Percentiles rank a stretch among this genome's conserved stretches.
These are phyloP conservation scores for Blastomyces percursus DNA, from an alignment of 2,329 filamentous ascomycete species.

Conservation along the genomic window DNA sequence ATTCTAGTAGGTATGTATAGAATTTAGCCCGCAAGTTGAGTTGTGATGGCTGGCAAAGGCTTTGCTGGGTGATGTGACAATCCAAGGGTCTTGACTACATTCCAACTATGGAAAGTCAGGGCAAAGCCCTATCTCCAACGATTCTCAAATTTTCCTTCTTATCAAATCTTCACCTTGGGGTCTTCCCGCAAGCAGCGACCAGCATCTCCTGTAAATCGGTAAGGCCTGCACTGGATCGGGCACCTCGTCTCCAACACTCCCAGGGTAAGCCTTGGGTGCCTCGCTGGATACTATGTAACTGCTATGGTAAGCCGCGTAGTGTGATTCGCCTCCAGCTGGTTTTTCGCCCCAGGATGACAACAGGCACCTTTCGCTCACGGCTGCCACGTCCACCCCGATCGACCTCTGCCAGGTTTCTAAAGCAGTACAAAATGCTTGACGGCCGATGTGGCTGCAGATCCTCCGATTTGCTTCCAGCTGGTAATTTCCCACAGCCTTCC, in stretches of 20 bases:
- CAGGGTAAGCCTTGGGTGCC: background rate
- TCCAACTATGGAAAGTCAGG: background rate
- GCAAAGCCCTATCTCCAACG: background rate
- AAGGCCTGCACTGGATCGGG: background rate
- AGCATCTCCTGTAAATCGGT: background rate
- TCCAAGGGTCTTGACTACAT: background rate
- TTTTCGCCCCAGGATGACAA: background rate
- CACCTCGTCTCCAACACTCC: background rate
- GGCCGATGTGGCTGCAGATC: constrained; percentile 6
- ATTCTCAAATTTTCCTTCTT: background rate
- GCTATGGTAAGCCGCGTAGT: background rate
- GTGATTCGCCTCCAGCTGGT: background rate
- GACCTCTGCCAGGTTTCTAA: background rate
- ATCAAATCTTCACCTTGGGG: background rate
- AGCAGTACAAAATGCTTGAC: background rate
- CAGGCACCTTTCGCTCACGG: background rate
- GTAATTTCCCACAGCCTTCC: background rate
- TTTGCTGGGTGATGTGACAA: background rate
- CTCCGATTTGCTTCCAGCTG: background rate
- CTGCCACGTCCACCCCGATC: constrained; percentile 4
- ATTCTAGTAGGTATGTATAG: background rate
- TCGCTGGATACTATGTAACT: background rate
- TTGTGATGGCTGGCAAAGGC: background rate
- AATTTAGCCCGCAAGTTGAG: background rate
- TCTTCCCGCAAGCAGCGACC: background rate